These are phyloP conservation scores for Claviceps sp. DNA, from an alignment of 2,329 filamentous ascomycete genomes.

Conservation along the genomic window DNA sequence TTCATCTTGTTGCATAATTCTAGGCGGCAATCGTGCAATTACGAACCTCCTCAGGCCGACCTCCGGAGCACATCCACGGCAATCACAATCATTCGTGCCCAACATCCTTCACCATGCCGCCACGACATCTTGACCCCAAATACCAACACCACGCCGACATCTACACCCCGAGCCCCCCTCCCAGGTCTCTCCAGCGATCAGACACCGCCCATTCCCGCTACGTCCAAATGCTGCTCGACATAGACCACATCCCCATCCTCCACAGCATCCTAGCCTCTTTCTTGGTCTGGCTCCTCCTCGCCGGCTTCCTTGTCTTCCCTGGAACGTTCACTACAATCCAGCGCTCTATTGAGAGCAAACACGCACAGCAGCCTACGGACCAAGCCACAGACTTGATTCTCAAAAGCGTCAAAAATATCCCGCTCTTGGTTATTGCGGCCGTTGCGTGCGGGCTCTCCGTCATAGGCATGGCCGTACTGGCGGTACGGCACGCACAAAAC, in stretches of 20 bases:
- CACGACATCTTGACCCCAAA: conserved; percentile 3
- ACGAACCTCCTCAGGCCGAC: background rate
- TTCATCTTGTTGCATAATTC: too few species aligned
- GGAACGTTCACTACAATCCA: conserved; percentile 34
- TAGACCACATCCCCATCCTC: conserved; percentile 29
- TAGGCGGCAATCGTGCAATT: too few species aligned
- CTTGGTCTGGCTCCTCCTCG: conserved; percentile 33
- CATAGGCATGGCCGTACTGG: conserved; percentile 28
- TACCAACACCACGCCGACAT: conserved; percentile 4
- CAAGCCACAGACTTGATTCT: conserved; percentile 12
- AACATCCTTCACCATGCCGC: background rate
- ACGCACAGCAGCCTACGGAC: conserved; percentile 7
- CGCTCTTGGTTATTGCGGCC: conserved; percentile 29
- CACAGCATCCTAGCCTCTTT: conserved; percentile 32
- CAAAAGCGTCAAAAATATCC: conserved; percentile 19
- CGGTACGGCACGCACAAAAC: conserved; percentile 29
- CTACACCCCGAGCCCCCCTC: background rate
- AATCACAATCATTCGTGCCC: background rate
- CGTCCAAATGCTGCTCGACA: conserved; percentile 31
- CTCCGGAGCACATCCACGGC: background rate
- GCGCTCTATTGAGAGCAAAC: conserved; percentile 12
- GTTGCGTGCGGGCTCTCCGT: conserved; percentile 24
- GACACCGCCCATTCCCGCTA: conserved; percentile 24
- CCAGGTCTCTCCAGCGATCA: conserved; percentile 8
- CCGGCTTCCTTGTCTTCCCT: conserved; percentile 38